These are phyloP conservation scores for Blepharisma undulans DNA, from an alignment of 169 alveolate species.

Conservation along the genomic window DNA sequence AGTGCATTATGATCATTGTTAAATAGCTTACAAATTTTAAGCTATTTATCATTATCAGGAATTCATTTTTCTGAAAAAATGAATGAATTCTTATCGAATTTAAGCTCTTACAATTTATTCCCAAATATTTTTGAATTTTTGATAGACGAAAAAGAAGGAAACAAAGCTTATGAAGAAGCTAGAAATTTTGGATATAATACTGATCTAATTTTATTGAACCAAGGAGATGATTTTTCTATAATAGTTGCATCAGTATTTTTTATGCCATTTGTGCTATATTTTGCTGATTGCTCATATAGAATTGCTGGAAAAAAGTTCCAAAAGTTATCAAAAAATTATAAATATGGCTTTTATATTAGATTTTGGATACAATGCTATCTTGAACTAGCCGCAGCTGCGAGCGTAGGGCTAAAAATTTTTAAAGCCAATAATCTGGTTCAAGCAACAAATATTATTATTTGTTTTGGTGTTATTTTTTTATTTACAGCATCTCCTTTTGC, in stretches of 20 bases:
- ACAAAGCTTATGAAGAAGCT: background rate
- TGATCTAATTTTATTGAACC: background rate
- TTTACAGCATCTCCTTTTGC: background rate
- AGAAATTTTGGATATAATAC: conserved; percentile 18
- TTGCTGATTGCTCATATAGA: background rate
- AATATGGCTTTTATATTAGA: background rate
- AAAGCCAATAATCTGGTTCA: background rate
- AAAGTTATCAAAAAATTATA: background rate
- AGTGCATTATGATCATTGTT: background rate
- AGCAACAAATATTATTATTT: background rate
- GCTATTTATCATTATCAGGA: background rate
- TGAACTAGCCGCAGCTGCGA: background rate
- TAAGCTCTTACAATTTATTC: background rate
- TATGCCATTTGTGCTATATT: background rate
- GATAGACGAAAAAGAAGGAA: background rate
- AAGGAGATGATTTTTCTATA: background rate
- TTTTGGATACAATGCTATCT: conserved; percentile 14
- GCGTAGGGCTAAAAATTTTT: background rate
- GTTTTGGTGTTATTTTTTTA: background rate
- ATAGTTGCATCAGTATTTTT: background rate
- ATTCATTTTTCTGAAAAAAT: background rate
- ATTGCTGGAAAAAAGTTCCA: background rate
- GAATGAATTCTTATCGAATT: background rate
- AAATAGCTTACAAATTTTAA: background rate
- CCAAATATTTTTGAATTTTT: background rate